Conservation (phyloP, 2,329 filamentous ascomycete species). For the Geoglossum cookeanum region DNA sequence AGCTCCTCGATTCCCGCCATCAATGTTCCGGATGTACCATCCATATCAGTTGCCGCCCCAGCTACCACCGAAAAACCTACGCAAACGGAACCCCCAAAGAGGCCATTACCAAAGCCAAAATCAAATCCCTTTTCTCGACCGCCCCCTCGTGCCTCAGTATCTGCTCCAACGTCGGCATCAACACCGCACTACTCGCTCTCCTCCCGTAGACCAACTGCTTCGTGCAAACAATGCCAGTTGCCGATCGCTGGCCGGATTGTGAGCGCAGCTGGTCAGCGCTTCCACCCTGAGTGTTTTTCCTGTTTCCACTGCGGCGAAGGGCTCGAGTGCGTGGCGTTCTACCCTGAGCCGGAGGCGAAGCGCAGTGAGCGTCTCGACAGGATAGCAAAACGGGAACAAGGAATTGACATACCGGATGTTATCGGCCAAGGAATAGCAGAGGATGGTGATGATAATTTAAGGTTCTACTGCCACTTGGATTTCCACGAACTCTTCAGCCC, state of each 20-base stretch:
- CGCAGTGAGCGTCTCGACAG: conserved; percentile 44
- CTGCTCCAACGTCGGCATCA: conserved; percentile 13
- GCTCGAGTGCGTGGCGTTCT: conserved; percentile 91
- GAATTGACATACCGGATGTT: conserved; percentile 21
- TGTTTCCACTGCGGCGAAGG: conserved; percentile 75
- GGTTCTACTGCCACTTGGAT: conserved; percentile 97
- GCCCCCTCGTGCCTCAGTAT: conserved; percentile 14
- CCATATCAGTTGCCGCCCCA: conserved; percentile 19
- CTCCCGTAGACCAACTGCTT: conserved; percentile 38
- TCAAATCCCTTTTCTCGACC: conserved; percentile 8
- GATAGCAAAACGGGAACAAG: conserved; percentile 29
- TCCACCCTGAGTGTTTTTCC: conserved; percentile 83
- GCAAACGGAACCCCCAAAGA: not conserved
- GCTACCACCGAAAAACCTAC: conserved; percentile 11
- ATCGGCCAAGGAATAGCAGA: conserved; percentile 33
- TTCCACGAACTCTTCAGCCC: conserved; percentile 92
- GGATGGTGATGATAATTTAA: conserved; percentile 52
- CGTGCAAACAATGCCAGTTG: conserved; percentile 66
- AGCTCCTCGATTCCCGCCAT: conserved; percentile 23
- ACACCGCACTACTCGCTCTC: conserved; percentile 26
- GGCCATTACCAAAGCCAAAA: conserved; percentile 2
- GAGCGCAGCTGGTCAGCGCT: conserved; percentile 60
- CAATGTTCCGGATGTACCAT: conserved; percentile 26
- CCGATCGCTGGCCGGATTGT: conserved; percentile 85
- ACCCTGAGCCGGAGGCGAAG: conserved; percentile 63